Evolutionary conservation across 2,329 filamentous ascomycete genomes (phyloP), one percentile per base, ranked within the genome.

Genomic region (Incumbomyces delicatus): DNA sequence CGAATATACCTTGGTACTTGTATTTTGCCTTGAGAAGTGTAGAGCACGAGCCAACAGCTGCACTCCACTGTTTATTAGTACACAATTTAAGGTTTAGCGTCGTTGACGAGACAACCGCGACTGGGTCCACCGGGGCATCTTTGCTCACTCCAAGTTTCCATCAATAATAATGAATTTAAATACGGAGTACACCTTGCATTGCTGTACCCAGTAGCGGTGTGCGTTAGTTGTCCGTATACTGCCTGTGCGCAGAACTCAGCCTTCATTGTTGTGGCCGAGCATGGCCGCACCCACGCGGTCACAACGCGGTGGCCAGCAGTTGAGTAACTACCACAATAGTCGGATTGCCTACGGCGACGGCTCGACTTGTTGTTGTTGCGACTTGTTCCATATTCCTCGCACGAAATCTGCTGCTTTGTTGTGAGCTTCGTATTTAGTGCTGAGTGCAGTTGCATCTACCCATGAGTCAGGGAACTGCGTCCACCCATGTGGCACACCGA

Each of bases 401-500:
- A 38, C 42, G 16, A 45, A 45, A 18, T 45, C 42, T n/a, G 38
- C 42, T 20, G 42, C 42, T 38, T 45, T 38, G 34, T 45, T 45
- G 20, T 45, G 42, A 20, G 42, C 34, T 38, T 37, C 33, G 30
- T 29, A 30, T 20, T 45, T 45, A 17, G n/a, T 30, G 16, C 22
- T 29, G 7, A 45, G 42, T n/a, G 42, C 22, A 22, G 51, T 48
- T 1, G 51, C 54, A 36, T 46, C 49, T 36, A 58, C 32, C 50
- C 51, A 58, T 12, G 50, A 44, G 31, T 57, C 56, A 1, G 56
- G 56, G 14, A 58, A 57, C 35, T 58, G 56, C 3, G 56, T 58
- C 53, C 55, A 58, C 10, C 56, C 56, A 33, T 58, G 56, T 13
- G 48, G 44, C 16, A 54, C 54, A 14, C 52, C 53, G 31, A 51